These are phyloP conservation scores for Elongisporangium senticosum DNA, from an alignment of 352 stramenopile species.

Conservation along the genomic window DNA sequence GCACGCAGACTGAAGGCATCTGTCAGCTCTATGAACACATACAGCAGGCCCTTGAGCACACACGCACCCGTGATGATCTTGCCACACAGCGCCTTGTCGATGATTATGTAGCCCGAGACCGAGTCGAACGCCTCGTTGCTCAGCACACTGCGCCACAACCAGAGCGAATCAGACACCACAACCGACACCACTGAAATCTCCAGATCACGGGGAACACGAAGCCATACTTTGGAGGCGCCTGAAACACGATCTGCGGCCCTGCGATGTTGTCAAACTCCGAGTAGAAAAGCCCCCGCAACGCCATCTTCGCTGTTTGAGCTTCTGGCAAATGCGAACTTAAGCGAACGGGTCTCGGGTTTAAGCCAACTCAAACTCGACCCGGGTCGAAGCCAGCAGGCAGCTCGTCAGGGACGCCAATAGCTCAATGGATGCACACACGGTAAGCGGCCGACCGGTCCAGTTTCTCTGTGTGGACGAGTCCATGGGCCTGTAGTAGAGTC, in stretches of 20 bases:
- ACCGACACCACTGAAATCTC: not conserved
- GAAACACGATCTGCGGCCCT: slow-evolving; percentile 87
- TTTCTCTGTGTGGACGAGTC: not conserved
- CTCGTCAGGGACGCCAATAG: not conserved
- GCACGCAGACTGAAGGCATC: slow-evolving; percentile 44
- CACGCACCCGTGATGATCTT: slow-evolving; percentile 78
- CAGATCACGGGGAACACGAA: not conserved
- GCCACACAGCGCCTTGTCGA: slow-evolving; percentile 81
- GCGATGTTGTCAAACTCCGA: slow-evolving; percentile 91
- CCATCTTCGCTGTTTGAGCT: slow-evolving; percentile 8
- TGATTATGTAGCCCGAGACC: slow-evolving; percentile 86
- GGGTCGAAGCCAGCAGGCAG: not conserved
- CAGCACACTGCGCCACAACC: slow-evolving; percentile 42
- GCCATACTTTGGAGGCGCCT: slow-evolving; percentile 75
- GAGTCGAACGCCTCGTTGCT: slow-evolving; percentile 83
- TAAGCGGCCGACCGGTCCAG: slow-evolving; percentile 3
- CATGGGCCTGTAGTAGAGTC: not conserved
- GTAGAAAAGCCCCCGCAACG: slow-evolving; percentile 88
- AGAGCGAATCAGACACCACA: not conserved
- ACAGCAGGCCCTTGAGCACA: no score
- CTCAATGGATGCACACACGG: slow-evolving; percentile 19
- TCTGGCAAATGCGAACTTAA: not conserved
- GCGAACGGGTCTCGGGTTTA: not conserved
- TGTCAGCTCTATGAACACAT: not conserved
- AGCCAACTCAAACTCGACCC: not conserved